Evolutionary conservation across 495 filamentous ascomycete species (phyloP), one percentile per base, ranked within the genome.

Genomic region (Podospora conica): DNA sequence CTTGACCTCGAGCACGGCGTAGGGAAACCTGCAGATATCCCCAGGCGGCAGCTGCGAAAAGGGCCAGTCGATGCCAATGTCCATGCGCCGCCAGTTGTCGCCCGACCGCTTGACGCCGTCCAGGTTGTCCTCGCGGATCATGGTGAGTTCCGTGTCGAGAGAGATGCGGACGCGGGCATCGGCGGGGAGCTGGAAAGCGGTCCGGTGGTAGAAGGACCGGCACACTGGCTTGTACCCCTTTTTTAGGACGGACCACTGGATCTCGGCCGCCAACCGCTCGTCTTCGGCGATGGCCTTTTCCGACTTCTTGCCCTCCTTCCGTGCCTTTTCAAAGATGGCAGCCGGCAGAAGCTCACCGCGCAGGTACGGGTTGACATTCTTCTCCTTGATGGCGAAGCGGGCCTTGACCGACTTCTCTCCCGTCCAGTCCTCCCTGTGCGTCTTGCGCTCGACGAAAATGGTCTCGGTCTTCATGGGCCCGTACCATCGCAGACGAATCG

Each of bases 401-500:
- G 96, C 95, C 76, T 99, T 99, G 74, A 99, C 95, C 0, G 93
- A 97, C 78, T 98, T 97, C 75, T 98, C 95, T 18, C 95, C 95
- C 0, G 95, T 99, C 95, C 95, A 99, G 76, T 99, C 95, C 76
- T 99, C 95, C 11, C 95, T 89, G 79, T 99, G 95, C 8, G 95
- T 98, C 79, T 99, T 99, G 40, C 95, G 85, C 82, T 99, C 95
- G 57, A 99, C 90, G 73, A 98, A 99, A 48, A 98, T 93, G 53
- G 92, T 93, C 68, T 97, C 92, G 61, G 81, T 90, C 63, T 93
- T 86, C 94, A 98, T 97, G 21, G 90, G 92, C 66, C 95, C 95
- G 72, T 99, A 99, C 95, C 95, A 99, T 63, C 95, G 87, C 61
- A 99, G 82, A 70, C 95, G 91, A 66, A 97, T 96, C 18, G 95